These are phyloP conservation scores for Cyberlindnera maritima DNA, from an alignment of 805 yeast genomes.

Conservation along the genomic window DNA sequence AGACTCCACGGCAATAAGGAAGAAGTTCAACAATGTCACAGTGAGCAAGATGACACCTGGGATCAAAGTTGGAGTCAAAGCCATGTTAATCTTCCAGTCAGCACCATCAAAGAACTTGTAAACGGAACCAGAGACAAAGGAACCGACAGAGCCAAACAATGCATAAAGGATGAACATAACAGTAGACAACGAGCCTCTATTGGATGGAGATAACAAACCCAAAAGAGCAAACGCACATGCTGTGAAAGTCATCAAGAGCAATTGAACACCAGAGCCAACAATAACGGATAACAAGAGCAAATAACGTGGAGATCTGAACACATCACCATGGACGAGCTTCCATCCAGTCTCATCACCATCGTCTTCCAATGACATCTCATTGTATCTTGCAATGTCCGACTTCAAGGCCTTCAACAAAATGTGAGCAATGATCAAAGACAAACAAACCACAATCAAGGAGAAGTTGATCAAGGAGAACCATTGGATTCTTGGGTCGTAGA, in stretches of 20 bases:
- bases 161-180: constrained; percentile 85
- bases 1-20: constrained; percentile 71
- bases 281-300: constrained; percentile 73
- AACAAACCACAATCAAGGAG: constrained; percentile 71
- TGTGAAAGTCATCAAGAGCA: constrained; percentile 69
- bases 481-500: constrained; percentile 88
- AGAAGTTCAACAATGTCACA: constrained; percentile 74
- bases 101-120: constrained; percentile 92
- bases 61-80: constrained; percentile 77
- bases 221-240: constrained; percentile 81
- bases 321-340: constrained; percentile 95
- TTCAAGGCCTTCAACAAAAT: constrained; percentile 75
- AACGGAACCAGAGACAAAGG: constrained; percentile 80
- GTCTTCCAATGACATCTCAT: constrained; percentile 82
- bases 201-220: constrained; percentile 90
- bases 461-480: constrained; percentile 93
- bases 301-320: constrained; percentile 78
- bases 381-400: constrained; percentile 83
- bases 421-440: constrained; percentile 77
- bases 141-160: constrained; percentile 75
- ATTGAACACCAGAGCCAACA: constrained; percentile 86
- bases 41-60: constrained; percentile 72
- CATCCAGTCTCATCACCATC: constrained; percentile 93
- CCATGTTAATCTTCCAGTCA: constrained; percentile 82
- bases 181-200: constrained; percentile 90